Evolutionary conservation across 768 basidiomycete species (phyloP).

Genomic region (Panaeolus cyanescens): DNA sequence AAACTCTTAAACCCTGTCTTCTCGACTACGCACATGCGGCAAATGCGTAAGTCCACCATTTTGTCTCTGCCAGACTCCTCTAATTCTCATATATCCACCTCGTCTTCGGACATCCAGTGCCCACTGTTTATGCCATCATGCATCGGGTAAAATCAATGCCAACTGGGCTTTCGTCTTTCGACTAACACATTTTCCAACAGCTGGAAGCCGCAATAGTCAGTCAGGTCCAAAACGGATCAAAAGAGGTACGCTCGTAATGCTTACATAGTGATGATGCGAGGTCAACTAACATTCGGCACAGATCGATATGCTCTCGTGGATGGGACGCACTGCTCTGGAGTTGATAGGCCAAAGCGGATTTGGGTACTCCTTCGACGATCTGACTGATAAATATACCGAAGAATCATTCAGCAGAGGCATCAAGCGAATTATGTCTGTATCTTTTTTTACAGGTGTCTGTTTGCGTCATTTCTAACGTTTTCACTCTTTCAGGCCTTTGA

Average conservation of each 20-base stretch:
- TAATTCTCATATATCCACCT: background rate
- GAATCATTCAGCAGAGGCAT: constrained; percentile 32
- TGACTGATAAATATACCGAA: constrained; percentile 26
- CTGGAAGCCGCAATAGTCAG: constrained; percentile 18
- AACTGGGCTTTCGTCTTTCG: too few relatives aligned
- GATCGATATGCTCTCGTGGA: constrained; percentile 33
- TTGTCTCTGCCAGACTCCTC: background rate
- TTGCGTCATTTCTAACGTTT: background rate
- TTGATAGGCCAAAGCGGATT: constrained; percentile 49
- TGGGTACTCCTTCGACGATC: constrained; percentile 39
- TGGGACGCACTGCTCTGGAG: constrained; percentile 46
- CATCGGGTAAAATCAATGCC: constrained; percentile 23
- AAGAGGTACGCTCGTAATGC: constrained; percentile 18
- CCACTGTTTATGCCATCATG: constrained; percentile 32
- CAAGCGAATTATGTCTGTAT: constrained; percentile 29
- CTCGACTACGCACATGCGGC: constrained; percentile 38
- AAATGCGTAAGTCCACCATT: constrained; percentile 29
- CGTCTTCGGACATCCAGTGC: constrained; percentile 27
- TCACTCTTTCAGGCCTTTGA: constrained; percentile 13
- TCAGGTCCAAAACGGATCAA: constrained; percentile 22
- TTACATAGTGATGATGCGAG: background rate
- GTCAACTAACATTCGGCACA: constrained; percentile 8
- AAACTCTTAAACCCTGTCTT: constrained; percentile 49
- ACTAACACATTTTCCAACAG: constrained; percentile 18
- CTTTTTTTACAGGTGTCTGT: constrained; percentile 5